These are phyloP conservation scores for Diphasiastrum complanatum DNA, from an alignment of 83 land plant genomes.

Conservation along the genomic window DNA sequence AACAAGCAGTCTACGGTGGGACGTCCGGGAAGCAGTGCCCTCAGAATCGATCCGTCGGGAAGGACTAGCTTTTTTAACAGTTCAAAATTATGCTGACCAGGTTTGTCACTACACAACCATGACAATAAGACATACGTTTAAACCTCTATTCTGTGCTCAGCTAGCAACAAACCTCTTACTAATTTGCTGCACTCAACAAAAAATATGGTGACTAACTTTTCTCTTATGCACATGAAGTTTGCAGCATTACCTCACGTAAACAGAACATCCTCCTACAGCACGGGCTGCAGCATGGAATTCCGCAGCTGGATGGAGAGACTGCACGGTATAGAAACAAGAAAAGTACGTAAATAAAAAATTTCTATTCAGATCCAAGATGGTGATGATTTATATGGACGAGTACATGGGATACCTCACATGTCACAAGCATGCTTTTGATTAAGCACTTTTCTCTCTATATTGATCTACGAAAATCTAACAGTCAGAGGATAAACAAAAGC, in stretches of 20 bases:
- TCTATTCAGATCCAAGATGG: too few species aligned
- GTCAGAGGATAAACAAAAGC: too few species aligned
- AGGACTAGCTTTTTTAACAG: conserved; percentile 53
- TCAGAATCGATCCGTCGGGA: conserved; percentile 57
- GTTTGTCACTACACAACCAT: conserved; percentile 47
- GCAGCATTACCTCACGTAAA: conserved; percentile 50
- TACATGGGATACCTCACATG: too few species aligned
- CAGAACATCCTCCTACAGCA: conserved; percentile 40
- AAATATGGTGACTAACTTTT: too few species aligned
- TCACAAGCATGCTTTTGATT: too few species aligned
- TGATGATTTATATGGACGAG: too few species aligned
- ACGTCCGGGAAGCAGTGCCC: conserved; percentile 63
- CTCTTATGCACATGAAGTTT: too few species aligned
- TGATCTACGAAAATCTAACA: too few species aligned
- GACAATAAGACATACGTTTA: conserved; percentile 1
- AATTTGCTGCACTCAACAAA: too few species aligned
- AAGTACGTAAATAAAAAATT: not conserved
- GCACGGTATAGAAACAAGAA: conserved; percentile 1
- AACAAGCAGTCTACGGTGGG: conserved; percentile 69
- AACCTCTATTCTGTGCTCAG: conserved; percentile 64
- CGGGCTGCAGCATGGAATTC: conserved; percentile 44
- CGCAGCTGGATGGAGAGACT: conserved; percentile 77
- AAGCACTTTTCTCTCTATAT: too few species aligned
- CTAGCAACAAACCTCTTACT: conserved; percentile 77
- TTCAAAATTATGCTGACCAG: conserved; percentile 58